Evolutionary conservation across 768 basidiomycete genomes (phyloP).

Genomic region (Termitomyces sp.): DNA sequence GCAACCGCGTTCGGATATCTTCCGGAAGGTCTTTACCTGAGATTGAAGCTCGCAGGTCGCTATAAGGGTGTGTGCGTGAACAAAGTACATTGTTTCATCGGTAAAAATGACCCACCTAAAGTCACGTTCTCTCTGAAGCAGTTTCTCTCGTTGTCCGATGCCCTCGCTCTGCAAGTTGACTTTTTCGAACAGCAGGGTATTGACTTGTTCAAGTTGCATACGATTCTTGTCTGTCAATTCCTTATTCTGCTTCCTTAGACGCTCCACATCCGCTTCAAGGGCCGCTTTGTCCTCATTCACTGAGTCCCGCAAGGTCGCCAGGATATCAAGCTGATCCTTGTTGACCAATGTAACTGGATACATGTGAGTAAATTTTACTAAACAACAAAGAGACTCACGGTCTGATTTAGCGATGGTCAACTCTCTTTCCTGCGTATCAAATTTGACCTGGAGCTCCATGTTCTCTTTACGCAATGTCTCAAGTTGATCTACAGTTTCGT

Average conservation of each 20-base stretch:
- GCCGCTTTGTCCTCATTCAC: conserved; percentile 82
- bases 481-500: conserved; percentile 81
- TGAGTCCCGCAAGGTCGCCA: conserved; percentile 78
- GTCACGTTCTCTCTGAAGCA: conserved; percentile 82
- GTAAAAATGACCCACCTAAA: conserved; percentile 51
- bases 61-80: conserved; percentile 19
- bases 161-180: conserved; percentile 85
- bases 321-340: conserved; percentile 90
- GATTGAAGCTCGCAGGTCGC: conserved; percentile 71
- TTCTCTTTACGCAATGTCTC: conserved; percentile 66
- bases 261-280: conserved; percentile 63
- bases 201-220: conserved; percentile 89
- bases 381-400: conserved; percentile 38
- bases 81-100: neutral
- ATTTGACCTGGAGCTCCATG: conserved; percentile 64
- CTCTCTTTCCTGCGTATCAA: conserved; percentile 56
- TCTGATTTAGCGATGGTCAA: conserved; percentile 83
- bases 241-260: conserved; percentile 59
- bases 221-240: conserved; percentile 77
- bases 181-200: conserved; percentile 83
- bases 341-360: conserved; percentile 81
- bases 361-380: neutral
- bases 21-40: conserved; percentile 78
- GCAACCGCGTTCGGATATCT: conserved; percentile 69
- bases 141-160: conserved; percentile 82